Evolutionary conservation across 345 rosid genomes (phyloP).

Genomic region (Acer campestre): DNA sequence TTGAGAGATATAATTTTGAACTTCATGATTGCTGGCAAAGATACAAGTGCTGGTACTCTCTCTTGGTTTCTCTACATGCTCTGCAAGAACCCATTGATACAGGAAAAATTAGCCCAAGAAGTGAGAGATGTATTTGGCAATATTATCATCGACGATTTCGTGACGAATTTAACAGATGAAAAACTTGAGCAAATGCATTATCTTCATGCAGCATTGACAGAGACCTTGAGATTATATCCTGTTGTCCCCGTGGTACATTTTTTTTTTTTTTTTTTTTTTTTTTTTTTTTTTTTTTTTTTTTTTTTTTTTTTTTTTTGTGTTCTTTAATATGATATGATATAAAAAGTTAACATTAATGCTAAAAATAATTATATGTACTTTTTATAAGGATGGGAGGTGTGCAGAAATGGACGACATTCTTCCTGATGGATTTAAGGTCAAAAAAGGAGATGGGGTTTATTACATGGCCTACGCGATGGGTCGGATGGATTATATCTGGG

Average conservation of each 20-base stretch:
- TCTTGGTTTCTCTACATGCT: conserved; percentile 81
- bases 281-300: no score
- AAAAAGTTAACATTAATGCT: no score
- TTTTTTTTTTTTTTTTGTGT: no score
- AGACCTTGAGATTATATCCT: conserved; percentile 75
- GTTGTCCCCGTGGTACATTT: conserved; percentile 55
- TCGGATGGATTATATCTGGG: conserved; percentile 78
- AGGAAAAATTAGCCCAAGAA: conserved; percentile 63
- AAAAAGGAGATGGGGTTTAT: conserved; percentile 58
- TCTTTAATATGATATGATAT: no score
- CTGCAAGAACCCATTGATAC: conserved; percentile 67
- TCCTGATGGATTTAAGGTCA: conserved; percentile 65
- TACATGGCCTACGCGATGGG: conserved; percentile 80
- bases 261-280: no score
- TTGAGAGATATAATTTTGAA: conserved; percentile 69
- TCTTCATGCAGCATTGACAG: conserved; percentile 77
- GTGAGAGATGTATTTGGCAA: conserved; percentile 40
- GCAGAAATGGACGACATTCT: conserved; percentile 66
- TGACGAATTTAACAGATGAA: conserved; percentile 40
- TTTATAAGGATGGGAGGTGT: conserved; percentile 57
- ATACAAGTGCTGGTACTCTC: conserved; percentile 54
- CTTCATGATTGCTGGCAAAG: conserved; percentile 78
- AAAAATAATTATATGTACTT: no score
- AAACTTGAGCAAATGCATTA: conserved; percentile 64
- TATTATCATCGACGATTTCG: conserved; percentile 34